Percentiles rank a stretch among this genome's conserved stretches.
These are phyloP conservation scores for Euryodendron excelsum DNA, from an alignment of 148 eudicot genomes.

Conservation along the genomic window DNA sequence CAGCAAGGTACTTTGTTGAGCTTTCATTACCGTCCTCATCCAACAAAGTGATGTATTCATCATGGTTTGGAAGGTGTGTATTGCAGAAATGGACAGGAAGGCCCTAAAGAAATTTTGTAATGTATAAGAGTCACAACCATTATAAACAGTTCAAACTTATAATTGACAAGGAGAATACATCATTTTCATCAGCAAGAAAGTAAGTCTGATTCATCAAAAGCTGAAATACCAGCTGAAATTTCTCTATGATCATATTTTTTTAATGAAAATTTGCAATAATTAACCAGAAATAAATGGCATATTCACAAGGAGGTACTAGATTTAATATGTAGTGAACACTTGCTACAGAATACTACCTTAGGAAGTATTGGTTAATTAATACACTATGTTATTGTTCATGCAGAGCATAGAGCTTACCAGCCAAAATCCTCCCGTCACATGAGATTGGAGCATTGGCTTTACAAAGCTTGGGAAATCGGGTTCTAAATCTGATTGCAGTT, in stretches of 20 bases:
- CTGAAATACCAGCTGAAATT: background rate
- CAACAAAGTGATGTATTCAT: constrained; percentile 41
- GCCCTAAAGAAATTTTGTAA: constrained; percentile 38
- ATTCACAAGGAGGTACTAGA: too few relatives aligned
- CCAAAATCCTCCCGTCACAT: constrained; percentile 87
- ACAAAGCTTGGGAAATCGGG: constrained; percentile 54
- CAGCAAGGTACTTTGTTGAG: constrained; percentile 51
- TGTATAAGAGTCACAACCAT: background rate
- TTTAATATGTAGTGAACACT: too few relatives aligned
- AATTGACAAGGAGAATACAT: background rate
- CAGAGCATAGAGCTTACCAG: constrained; percentile 37
- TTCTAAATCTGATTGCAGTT: constrained; percentile 35
- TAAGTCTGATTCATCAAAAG: background rate
- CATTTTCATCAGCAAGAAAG: background rate
- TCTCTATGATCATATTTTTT: background rate
- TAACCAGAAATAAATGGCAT: background rate
- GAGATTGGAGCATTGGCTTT: constrained; percentile 89
- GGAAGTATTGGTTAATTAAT: background rate
- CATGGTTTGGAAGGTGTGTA: constrained; percentile 45
- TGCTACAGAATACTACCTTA: background rate
- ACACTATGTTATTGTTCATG: background rate
- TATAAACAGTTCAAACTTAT: background rate
- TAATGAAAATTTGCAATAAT: background rate
- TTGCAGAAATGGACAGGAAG: constrained; percentile 61
- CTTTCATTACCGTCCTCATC: constrained; percentile 55